These are phyloP conservation scores for Lichtheimia hyalospora DNA, from an alignment of 371 early-diverging fungal genomes.

Conservation along the genomic window DNA sequence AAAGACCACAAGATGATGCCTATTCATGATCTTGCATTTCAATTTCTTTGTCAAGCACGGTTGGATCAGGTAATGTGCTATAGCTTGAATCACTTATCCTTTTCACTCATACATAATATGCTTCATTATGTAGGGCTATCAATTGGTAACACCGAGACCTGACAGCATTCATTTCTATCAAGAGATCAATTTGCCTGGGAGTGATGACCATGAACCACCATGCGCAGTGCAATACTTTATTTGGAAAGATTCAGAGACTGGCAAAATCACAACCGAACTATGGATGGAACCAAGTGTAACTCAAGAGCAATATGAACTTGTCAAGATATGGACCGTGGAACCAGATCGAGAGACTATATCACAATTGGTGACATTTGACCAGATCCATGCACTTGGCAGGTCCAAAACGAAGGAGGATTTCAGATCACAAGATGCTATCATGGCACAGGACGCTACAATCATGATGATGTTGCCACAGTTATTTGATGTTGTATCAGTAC, in stretches of 20 bases:
- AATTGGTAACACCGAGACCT: conserved; percentile 55
- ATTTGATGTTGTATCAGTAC: conserved; percentile 49
- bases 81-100: conserved; percentile 16
- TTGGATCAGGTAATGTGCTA: conserved; percentile 56
- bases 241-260: conserved; percentile 57
- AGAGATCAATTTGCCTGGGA: conserved; percentile 40
- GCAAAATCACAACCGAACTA: conserved; percentile 68
- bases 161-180: conserved; percentile 71
- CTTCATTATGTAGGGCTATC: conserved; percentile 25
- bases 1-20: conserved; percentile 59
- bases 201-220: conserved; percentile 22
- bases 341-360: conserved; percentile 65
- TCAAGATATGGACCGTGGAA: conserved; percentile 52
- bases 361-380: conserved; percentile 75
- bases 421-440: conserved; percentile 9
- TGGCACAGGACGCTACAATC: conserved; percentile 8
- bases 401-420: conserved; percentile 33
- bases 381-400: conserved; percentile 66
- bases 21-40: conserved; percentile 71
- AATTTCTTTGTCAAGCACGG: conserved; percentile 69
- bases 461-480: conserved; percentile 41
- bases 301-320: conserved; percentile 35
- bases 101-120: background rate
- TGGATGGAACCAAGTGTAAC: conserved; percentile 74
- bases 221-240: conserved; percentile 71